Conservation (phyloP, 305 asterid genomes). For the Petunia hybrid region DNA sequence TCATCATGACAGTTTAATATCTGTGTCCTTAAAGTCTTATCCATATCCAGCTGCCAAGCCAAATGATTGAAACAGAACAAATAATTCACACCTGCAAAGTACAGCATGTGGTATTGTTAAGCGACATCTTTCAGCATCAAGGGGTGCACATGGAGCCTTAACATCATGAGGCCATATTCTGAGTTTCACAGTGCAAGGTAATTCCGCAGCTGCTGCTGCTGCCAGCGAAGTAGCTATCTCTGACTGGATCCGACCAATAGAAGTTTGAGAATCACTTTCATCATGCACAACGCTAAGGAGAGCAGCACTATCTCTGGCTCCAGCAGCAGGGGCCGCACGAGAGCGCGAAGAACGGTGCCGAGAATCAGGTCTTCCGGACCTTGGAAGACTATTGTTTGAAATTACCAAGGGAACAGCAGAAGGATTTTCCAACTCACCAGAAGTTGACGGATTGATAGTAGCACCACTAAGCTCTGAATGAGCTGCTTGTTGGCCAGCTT, state of each 20-base stretch:
- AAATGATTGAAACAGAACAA: not conserved
- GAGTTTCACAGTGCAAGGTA: conserved; percentile 96
- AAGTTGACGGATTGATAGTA: conserved; percentile 51
- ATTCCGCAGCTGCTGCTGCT: conserved; percentile 92
- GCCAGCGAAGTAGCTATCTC: conserved; percentile 82
- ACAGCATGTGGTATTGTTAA: conserved; percentile 93
- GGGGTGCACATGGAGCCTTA: conserved; percentile 76
- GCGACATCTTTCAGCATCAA: conserved; percentile 74
- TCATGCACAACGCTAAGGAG: conserved; percentile 53
- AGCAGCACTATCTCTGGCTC: conserved; percentile 55
- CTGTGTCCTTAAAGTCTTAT: conserved; percentile 5
- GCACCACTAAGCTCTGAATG: conserved; percentile 60
- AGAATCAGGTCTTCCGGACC: conserved; percentile 77
- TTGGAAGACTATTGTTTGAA: conserved; percentile 54
- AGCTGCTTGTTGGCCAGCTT: conserved; percentile 71
- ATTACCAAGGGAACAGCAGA: conserved; percentile 53
- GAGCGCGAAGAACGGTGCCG: conserved; percentile 71
- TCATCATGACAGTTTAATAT: conserved; percentile 13
- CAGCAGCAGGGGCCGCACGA: conserved; percentile 48
- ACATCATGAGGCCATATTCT: conserved; percentile 92
- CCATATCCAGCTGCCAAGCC: not conserved
- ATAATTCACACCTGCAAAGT: conserved; percentile 77
- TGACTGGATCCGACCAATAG: conserved; percentile 75
- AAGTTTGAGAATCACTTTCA: conserved; percentile 59
- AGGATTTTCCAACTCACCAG: conserved; percentile 54